Conservation (phyloP, 2,329 filamentous ascomycete genomes). For the Sporothrix inflata region DNA sequence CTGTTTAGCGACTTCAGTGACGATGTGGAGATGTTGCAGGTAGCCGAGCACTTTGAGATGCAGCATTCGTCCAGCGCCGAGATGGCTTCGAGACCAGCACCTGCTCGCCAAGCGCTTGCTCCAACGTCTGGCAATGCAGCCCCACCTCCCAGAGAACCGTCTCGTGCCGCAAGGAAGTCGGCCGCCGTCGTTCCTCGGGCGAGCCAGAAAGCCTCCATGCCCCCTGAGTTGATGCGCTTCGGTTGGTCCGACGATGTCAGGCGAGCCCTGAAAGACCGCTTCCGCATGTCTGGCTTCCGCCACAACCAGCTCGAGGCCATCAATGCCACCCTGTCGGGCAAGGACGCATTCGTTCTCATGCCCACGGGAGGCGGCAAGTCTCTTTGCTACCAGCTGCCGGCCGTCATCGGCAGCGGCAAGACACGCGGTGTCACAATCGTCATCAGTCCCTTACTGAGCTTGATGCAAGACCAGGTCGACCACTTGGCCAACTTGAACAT, state of each 20-base stretch:
- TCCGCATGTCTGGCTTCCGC: slow-evolving; percentile 84
- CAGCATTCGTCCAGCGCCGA: slow-evolving; percentile 39
- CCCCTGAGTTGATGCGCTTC: slow-evolving; percentile 62
- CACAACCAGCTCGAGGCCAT: slow-evolving; percentile 94
- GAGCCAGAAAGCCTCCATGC: slow-evolving; percentile 43
- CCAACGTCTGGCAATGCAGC: slow-evolving; percentile 55
- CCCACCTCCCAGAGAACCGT: slow-evolving; percentile 43
- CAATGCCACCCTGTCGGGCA: slow-evolving; percentile 83
- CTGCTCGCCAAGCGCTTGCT: slow-evolving; percentile 46
- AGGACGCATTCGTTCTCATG: slow-evolving; percentile 96
- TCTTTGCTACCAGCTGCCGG: slow-evolving; percentile 92
- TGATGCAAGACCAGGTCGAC: slow-evolving; percentile 96
- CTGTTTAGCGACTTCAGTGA: slow-evolving; percentile 42
- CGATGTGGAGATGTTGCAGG: slow-evolving; percentile 52
- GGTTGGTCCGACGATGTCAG: slow-evolving; percentile 88
- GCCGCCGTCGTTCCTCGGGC: slow-evolving; percentile 22
- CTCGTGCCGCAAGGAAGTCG: slow-evolving; percentile 42
- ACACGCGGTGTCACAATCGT: slow-evolving; percentile 89
- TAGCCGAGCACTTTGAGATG: slow-evolving; percentile 56
- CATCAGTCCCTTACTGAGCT: slow-evolving; percentile 88
- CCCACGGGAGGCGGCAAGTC: slow-evolving; percentile 97
- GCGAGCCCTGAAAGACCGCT: slow-evolving; percentile 76
- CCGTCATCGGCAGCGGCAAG: slow-evolving; percentile 77
- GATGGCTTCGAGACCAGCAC: slow-evolving; percentile 33
- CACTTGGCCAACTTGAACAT: slow-evolving; percentile 77